phyloP scores from a whole-genome alignment of 805 yeast genomes.

The Metschnikowia similis region DNA sequence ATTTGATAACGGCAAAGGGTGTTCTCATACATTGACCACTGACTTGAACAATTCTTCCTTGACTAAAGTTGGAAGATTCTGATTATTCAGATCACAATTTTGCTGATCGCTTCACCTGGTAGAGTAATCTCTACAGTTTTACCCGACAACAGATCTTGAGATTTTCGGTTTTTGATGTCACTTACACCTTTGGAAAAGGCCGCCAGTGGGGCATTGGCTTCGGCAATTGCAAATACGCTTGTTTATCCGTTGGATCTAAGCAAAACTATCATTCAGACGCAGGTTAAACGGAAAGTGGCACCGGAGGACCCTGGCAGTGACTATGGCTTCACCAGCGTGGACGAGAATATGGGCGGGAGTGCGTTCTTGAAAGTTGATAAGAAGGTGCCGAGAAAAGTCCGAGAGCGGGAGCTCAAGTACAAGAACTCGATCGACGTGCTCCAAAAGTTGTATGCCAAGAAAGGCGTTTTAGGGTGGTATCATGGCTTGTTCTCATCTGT shows the following conservation, averaged over 20 bases:
- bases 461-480: slow-evolving; percentile 68
- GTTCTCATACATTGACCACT: too few relatives aligned
- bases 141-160: too few relatives aligned
- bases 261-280: slow-evolving; percentile 75
- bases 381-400: slow-evolving; percentile 14
- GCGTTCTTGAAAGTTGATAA: slow-evolving; percentile 10
- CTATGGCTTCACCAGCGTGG: slow-evolving; percentile 3
- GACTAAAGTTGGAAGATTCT: too few relatives aligned
- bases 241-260: slow-evolving; percentile 80
- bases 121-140: too few relatives aligned
- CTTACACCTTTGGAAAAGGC: slow-evolving; percentile 74
- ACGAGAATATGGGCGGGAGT: slow-evolving; percentile 15
- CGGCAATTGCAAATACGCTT: slow-evolving; percentile 70
- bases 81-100: neutral
- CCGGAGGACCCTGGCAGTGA: slow-evolving; percentile 1
- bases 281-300: slow-evolving; percentile 31
- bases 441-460: slow-evolving; percentile 48
- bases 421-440: slow-evolving; percentile 61
- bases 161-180: slow-evolving; percentile 5
- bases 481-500: slow-evolving; percentile 66
- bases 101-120: neutral
- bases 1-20: too few relatives aligned
- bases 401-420: slow-evolving; percentile 37
- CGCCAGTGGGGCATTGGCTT: slow-evolving; percentile 76
- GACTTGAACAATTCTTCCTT: too few relatives aligned